Evolutionary conservation across 371 early-diverging fungal species (phyloP).

Genomic region (Synchytrium microbalum): DNA sequence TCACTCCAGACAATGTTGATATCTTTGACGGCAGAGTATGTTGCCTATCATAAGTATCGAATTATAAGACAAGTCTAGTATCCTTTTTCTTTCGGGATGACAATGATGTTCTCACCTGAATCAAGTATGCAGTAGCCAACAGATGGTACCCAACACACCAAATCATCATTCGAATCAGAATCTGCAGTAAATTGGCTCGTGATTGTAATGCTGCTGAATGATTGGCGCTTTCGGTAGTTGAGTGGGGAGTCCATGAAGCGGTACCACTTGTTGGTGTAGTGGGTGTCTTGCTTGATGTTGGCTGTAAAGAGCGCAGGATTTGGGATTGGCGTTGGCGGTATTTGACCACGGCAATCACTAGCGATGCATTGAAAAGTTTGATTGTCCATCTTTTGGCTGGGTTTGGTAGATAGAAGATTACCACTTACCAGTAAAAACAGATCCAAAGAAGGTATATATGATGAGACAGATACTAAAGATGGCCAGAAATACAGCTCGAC

Average conservation of each 20-base stretch:
- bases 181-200: neutral
- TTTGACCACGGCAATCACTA: too few species aligned
- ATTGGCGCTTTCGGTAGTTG: neutral
- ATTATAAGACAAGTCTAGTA: too few species aligned
- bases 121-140: slow-evolving; percentile 1
- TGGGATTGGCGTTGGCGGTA: too few species aligned
- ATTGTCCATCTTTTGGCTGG: too few species aligned
- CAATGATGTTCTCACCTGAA: slow-evolving; percentile 1
- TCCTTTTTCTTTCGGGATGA: neutral
- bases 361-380: too few species aligned
- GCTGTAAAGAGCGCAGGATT: too few species aligned
- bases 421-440: slow-evolving; percentile 1
- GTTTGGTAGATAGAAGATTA: too few species aligned
- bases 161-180: neutral
- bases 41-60: too few species aligned
- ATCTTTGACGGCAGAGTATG: too few species aligned
- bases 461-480: neutral
- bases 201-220: neutral
- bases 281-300: too few species aligned
- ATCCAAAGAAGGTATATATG: neutral
- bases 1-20: neutral
- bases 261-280: neutral
- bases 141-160: slow-evolving; percentile 8
- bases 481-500: neutral
- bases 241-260: neutral